Evolutionary conservation across 768 basidiomycete species (phyloP), one percentile per base, ranked within the genome.

Genomic region (Astraeus odoratus): DNA sequence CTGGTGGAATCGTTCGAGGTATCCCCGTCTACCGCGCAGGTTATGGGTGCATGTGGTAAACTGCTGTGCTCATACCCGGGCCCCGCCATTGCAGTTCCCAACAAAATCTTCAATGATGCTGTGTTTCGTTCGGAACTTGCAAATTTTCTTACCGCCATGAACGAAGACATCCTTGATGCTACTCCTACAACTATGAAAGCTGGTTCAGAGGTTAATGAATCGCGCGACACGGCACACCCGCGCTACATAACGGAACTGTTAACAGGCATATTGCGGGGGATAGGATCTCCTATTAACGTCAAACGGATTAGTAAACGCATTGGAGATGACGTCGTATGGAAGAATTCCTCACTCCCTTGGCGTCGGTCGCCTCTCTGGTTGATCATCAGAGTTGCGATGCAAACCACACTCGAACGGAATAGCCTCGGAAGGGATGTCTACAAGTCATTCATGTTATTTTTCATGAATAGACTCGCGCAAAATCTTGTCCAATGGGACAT

Each of bases 191-290:
- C 65, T 2, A 55, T 10, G 7, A 76, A 76, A 52, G 72, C 69
- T 3, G 56, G 55, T 12, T 61, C 61, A 1, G 49, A 46, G 8
- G 60, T 69, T 4, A 16, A 39, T 8, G 76, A 77, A 54, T 39
- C 49, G 5, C 60, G 75, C 5, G 70, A 71, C 23, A 70, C 69
- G 0, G 35, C 61, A 0, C 55, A 77, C 46, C 72, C 73, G 1
- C 67, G 69, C 1, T 75, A 75, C 42, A 74, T 80, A 50, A 71
- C 74, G 2, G 64, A 74, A 42, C 54, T 78, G 5, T 61, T 79
- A 6, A 66, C 65, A 4, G 70, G 69, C 15, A 74, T 79, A 48
- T 59, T 76, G 16, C 63, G 67, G 10, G 68, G n/a, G n/a, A n/a
- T n/a, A n/a, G n/a, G n/a, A n/a, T n/a, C n/a, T n/a, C 31, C 31